Conservation (phyloP, 768 basidiomycete species). For the Cystofilobasidium bisporidii region DNA sequence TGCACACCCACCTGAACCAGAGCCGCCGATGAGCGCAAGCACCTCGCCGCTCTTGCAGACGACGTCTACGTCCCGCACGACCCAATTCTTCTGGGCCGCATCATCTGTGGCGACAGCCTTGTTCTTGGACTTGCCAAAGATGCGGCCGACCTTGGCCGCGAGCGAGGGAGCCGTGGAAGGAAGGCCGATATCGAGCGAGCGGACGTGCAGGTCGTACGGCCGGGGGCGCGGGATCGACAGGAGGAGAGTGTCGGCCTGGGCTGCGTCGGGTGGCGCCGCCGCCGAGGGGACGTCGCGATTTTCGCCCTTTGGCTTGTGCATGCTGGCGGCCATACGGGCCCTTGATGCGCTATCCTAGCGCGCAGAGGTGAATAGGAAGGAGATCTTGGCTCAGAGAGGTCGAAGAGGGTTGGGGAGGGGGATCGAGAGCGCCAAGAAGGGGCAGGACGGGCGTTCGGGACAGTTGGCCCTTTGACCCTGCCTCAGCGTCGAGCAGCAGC, state of each 20-base stretch:
- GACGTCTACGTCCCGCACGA: slow-evolving; percentile 37
- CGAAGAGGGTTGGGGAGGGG: too few relatives aligned
- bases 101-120: neutral
- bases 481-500: too few relatives aligned
- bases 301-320: too few relatives aligned
- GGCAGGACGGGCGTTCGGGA: too few relatives aligned
- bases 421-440: too few relatives aligned
- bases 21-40: slow-evolving; percentile 35
- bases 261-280: neutral
- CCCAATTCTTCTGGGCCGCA: slow-evolving; percentile 17
- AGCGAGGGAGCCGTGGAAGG: slow-evolving; percentile 27
- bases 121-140: neutral
- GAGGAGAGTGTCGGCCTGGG: slow-evolving; percentile 4
- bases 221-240: slow-evolving; percentile 29
- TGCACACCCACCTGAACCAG: neutral
- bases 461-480: too few relatives aligned
- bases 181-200: slow-evolving; percentile 32
- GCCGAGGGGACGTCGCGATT: too few relatives aligned
- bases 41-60: slow-evolving; percentile 41
- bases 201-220: slow-evolving; percentile 31
- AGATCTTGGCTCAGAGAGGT: too few relatives aligned
- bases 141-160: neutral
- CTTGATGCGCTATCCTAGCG: too few relatives aligned
- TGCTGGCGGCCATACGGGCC: too few relatives aligned
- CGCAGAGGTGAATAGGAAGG: too few relatives aligned